Evolutionary conservation across 148 eudicot genomes (phyloP), one percentile per base, ranked within the genome.

Genomic region (Agrostemma githago): DNA sequence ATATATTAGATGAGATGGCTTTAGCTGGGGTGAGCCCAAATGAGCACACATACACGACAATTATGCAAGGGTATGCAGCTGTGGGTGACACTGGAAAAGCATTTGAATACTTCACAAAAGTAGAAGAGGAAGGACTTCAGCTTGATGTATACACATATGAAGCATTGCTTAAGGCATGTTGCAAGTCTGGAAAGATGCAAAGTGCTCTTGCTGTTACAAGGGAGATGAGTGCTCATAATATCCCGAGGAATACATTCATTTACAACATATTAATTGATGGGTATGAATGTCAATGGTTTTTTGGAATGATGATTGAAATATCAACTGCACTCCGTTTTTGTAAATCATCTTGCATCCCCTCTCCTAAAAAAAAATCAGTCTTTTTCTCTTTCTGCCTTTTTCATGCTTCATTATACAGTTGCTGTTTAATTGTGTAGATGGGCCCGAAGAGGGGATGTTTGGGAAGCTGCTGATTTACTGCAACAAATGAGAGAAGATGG

Each of bases 391-490:
- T 39, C 44, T 75, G 21, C 17, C 17, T 66, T 54, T 44, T 46
- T 67, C 44, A 38, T 66, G 9, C 15, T 75, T 68, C 62, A 8
- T 78, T 56, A 20, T 34, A 56, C 21, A 10, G 6, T n/a, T 56
- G 42, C 21, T 61, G 57, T 38, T 46, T 40, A 67, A 62, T 56
- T 10, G 5, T 79, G 84, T 80, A 94, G 98, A 77, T 95, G 99
- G 99, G 99, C 99, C 83, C 89, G 99, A 70, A 82, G 99, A 80
- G 99, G 99, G 65, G 97, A 95, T 88, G 99, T 95, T 80, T 95
- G 99, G 99, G 99, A 95, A 82, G 97, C 99, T 72, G 87, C 99
- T 76, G 99, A 95, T 77, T 80, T 95, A 76, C 84, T 90, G 85
- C 99, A 95, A 77, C 97, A 92, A 80, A 92, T 92, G 99, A 92